Base-by-base conservation (phyloP, 1,139 yeast genomes). In the Scheffersomyces lignicola region DNA sequence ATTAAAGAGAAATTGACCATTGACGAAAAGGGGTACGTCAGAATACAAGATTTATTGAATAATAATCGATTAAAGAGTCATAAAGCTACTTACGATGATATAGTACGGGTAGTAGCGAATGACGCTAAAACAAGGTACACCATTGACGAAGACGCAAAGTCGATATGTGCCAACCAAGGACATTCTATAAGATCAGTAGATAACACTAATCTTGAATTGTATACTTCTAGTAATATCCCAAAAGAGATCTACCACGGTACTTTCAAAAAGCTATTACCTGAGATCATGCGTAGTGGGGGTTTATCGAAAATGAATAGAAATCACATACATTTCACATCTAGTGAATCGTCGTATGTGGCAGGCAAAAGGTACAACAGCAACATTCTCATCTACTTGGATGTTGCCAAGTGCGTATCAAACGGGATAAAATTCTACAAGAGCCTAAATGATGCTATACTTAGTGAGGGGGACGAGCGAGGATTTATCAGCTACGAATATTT, bases 131-230 rank as follows among this genome's bases (percentile, higher is more conserved):
- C 81, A 48, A 60, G 98, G 40, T 92, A 81, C 58, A 61, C 68
- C 15, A 51, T 77, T 28, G 57, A 49, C 13, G 52, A 43, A 3
- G 48, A 39, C 34, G 35, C 33, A 22, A 16, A 35, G 14, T 58
- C 48, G 24, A 83, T 92, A 10, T 78, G 97, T 52, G 98, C 98
- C 2, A 83, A 82, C 37, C 98, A 92, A 57, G 98, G 98, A 7
- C 98, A 92, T 56, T 80, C 95, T 0, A 62, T 92, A 10, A 47
- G 58, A 18, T 52, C 61, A 1, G 72, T 83, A 0, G 45, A 43
- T 11, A 70, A 72, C 22, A 52, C 51, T 11, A 74, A 74, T 24
- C 69, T 76, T 16, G 69, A 39, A 11, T 25, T 30, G 17, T 42
- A 67, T 16, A 43, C 50, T n/a, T 22, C 37, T 8, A 51, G 40